Evolutionary conservation across 1,284 basidiomycete species (phyloP), one percentile per base, ranked within the genome.

Genomic region (Cutaneotrichosporon sp.): DNA sequence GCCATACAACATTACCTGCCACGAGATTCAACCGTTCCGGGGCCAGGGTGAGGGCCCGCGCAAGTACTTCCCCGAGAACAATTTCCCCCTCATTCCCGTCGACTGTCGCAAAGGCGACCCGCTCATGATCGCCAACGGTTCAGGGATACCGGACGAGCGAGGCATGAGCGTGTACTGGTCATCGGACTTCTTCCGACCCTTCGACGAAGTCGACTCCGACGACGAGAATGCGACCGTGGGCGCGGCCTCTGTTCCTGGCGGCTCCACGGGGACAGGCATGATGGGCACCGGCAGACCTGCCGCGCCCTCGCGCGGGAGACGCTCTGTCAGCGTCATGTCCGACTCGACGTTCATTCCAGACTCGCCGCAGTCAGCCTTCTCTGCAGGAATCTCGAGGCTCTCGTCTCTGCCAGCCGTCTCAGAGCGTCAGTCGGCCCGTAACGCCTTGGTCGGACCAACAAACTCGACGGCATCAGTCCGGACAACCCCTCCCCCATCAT

Each of bases 31-130:
- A 7, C 56, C 56, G 4, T 62, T 32, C 30, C 18, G n/a, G 47
- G 61, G 11, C n/a, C 55, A 3, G 4, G 38, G 34, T 14, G 30
- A 53, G 30, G 51, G 51, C 18, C 51, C 51, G 5, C 51, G 51
- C 51, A 53, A 53, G 31, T 34, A 30, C 18, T 31, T 4, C 4
- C 60, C n/a, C 42, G 40, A 9, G 21, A 49, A n/a, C 60, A 40
- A 38, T 22, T 31, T 10, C 51, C 60, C 11, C 60, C 82, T 89
- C 30, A n/a, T 53, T 14, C 51, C 51, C 7, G 72, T 86, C 0
- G 91, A 91, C 73, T 89, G 89, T 0, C 85, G 84, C 62, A 81
- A 84, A 0, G 60, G 46, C 21, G 60, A 61, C 36, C 55, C 36
- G 10, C 36, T 40, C 32, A 30, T 49, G 30, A 26, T 49, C 30